Conservation (phyloP, 306 rosid species). For the Sesbania bispinosa region DNA sequence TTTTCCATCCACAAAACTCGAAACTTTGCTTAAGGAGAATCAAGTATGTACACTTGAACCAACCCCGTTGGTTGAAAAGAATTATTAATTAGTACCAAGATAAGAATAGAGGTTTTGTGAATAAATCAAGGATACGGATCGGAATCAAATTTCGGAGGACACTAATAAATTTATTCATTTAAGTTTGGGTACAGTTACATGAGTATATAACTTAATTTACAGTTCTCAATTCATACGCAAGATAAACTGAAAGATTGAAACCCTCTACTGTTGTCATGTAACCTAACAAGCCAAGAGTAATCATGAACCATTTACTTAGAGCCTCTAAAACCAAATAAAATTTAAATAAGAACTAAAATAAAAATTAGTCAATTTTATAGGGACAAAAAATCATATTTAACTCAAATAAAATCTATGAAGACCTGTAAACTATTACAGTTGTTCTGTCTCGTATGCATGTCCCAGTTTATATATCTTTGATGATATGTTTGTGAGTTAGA, state of each 20-base stretch:
- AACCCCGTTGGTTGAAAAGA: too few relatives aligned
- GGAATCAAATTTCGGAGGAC: not conserved
- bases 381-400: too few relatives aligned
- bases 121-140: not conserved
- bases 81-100: not conserved
- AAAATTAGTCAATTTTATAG: too few relatives aligned
- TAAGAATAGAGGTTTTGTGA: not conserved
- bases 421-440: slow-evolving; percentile 35
- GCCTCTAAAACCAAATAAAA: slow-evolving; percentile 36
- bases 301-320: slow-evolving; percentile 45
- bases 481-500: too few relatives aligned
- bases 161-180: not conserved
- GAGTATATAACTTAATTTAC: slow-evolving; percentile 5
- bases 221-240: slow-evolving; percentile 37
- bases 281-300: slow-evolving; percentile 38
- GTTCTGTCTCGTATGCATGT: slow-evolving; percentile 98
- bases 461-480: slow-evolving; percentile 98
- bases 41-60: too few relatives aligned
- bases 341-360: not conserved
- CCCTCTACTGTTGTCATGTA: slow-evolving; percentile 46
- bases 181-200: not conserved
- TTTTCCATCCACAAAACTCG: too few relatives aligned
- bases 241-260: slow-evolving; percentile 32
- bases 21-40: too few relatives aligned
- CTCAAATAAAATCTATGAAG: slow-evolving; percentile 3